phyloP scores from a whole-genome alignment of 257 asterid genomes.

The Jacaranda mimosifolia region DNA sequence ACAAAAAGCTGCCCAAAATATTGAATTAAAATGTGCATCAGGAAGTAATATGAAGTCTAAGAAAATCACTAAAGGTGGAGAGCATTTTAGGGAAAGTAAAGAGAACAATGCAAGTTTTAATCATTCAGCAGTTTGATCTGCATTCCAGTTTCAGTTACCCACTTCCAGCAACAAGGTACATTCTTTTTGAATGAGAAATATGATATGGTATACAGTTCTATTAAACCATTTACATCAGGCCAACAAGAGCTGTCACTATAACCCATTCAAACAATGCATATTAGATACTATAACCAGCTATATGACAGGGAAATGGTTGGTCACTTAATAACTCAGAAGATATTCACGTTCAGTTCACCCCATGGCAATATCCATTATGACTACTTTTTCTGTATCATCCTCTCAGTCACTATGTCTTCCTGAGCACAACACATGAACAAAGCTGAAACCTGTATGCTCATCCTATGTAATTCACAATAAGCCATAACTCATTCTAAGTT shows the following conservation, averaged over 20 bases:
- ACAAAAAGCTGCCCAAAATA: neutral
- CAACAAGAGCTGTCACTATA: neutral
- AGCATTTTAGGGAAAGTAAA: slow-evolving; percentile 9
- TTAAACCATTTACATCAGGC: neutral
- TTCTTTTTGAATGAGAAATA: neutral
- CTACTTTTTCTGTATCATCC: neutral
- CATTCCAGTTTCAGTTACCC: neutral
- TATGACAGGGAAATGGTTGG: neutral
- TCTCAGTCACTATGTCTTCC: slow-evolving; percentile 12
- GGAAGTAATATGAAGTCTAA: slow-evolving; percentile 3
- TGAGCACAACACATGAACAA: neutral
- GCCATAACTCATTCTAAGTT: neutral
- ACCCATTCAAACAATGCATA: slow-evolving; percentile 22
- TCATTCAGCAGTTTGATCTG: slow-evolving; percentile 20
- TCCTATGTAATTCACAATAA: slow-evolving; percentile 14
- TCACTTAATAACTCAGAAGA: neutral
- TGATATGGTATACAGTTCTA: neutral
- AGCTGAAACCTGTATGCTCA: neutral
- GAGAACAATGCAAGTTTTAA: slow-evolving; percentile 4
- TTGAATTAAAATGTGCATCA: slow-evolving; percentile 15
- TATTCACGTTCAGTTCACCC: too few species aligned
- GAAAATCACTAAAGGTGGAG: slow-evolving; percentile 6
- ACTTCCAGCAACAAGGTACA: slow-evolving; percentile 21
- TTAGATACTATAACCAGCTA: neutral
- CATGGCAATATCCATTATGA: neutral